Evolutionary conservation across 768 basidiomycete genomes (phyloP).

Genomic region (Naganishia friedmannii): DNA sequence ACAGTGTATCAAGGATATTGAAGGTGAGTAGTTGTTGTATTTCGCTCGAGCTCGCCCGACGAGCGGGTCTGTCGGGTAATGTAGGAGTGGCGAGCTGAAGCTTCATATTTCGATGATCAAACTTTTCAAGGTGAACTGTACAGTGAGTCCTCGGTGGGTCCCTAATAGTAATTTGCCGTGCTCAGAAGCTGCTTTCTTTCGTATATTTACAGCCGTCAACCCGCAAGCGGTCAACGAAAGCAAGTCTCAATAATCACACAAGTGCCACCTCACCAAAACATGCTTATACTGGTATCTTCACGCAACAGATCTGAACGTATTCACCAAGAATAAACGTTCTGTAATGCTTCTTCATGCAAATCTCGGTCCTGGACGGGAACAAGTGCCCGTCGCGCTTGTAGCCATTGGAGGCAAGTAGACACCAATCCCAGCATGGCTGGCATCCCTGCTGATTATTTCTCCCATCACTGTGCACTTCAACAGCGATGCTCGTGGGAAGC

Average conservation of each 20-base stretch:
- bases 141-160: constrained; percentile 44
- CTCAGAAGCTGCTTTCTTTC: constrained; percentile 19
- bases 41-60: not conserved
- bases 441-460: not conserved
- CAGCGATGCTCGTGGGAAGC: constrained; percentile 70
- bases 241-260: constrained; percentile 61
- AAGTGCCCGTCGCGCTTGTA: constrained; percentile 62
- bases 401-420: constrained; percentile 62
- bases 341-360: constrained; percentile 43
- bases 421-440: not conserved
- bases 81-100: not conserved
- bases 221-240: constrained; percentile 72
- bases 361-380: constrained; percentile 38
- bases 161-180: constrained; percentile 65
- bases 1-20: constrained; percentile 51
- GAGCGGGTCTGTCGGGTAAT: not conserved
- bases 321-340: constrained; percentile 51
- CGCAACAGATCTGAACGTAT: constrained; percentile 48
- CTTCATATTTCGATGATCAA: not conserved
- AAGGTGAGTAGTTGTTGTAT: constrained; percentile 29
- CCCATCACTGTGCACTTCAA: not conserved
- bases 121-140: constrained; percentile 42
- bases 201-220: constrained; percentile 58
- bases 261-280: constrained; percentile 36
- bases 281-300: constrained; percentile 41